A percentile compares a stretch with the other conserved stretches of the same genome.
These are phyloP conservation scores for Rosa persica DNA, from an alignment of 306 rosid species.

Conservation along the genomic window DNA sequence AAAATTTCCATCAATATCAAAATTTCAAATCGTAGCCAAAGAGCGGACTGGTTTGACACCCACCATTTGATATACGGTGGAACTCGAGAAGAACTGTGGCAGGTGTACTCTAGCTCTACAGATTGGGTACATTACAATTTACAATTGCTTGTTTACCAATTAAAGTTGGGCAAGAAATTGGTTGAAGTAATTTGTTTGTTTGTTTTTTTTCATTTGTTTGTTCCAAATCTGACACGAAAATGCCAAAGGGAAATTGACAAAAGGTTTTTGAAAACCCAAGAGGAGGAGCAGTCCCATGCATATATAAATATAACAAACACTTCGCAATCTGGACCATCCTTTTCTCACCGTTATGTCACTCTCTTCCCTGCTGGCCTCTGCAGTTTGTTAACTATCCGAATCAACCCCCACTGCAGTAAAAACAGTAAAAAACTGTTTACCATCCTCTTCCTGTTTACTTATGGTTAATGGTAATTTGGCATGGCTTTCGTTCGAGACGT, in stretches of 20 bases:
- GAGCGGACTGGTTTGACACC: neutral
- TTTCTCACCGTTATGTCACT: conserved; percentile 30
- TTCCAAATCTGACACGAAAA: conserved; percentile 42
- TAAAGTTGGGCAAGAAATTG: neutral
- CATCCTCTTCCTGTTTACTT: neutral
- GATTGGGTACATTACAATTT: neutral
- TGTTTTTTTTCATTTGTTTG: neutral
- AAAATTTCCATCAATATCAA: neutral
- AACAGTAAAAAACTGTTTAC: neutral
- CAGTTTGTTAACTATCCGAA: neutral
- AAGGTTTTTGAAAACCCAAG: conserved; percentile 14
- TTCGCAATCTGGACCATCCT: conserved; percentile 18
- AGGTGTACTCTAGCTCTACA: neutral
- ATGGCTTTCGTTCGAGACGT: neutral
- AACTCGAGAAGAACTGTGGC: neutral
- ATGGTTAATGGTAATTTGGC: neutral
- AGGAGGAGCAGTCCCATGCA: conserved; percentile 11
- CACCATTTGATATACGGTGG: too few relatives aligned
- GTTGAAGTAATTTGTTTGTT: neutral
- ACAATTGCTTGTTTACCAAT: neutral
- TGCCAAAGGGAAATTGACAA: conserved; percentile 43
- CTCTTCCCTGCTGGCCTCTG: conserved; percentile 17
- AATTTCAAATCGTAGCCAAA: neutral
- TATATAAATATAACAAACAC: neutral
- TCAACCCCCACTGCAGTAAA: neutral